phyloP scores from a whole-genome alignment of 2,329 filamentous ascomycete species.

The Metarhizium robertsii region DNA sequence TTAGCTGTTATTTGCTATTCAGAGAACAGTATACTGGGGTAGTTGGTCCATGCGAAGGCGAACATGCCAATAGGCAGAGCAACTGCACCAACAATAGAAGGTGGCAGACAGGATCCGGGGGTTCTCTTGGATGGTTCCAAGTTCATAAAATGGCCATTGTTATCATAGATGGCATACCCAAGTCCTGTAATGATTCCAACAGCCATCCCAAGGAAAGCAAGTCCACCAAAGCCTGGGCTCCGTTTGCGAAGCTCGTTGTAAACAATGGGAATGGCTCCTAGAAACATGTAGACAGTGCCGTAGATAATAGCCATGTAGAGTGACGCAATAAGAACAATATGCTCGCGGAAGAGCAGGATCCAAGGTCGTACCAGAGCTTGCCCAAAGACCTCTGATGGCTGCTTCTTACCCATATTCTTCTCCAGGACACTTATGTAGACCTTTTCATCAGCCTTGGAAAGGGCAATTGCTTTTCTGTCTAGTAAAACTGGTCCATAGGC shows the following conservation, averaged over 20 bases:
- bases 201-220: constrained; percentile 50
- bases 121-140: too few species aligned
- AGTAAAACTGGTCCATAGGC: too few species aligned
- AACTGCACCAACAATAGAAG: too few species aligned
- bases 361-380: constrained; percentile 35
- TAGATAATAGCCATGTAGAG: constrained; percentile 48
- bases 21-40: too few species aligned
- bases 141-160: too few species aligned
- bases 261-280: constrained; percentile 42
- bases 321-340: constrained; percentile 49
- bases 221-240: constrained; percentile 39
- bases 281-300: constrained; percentile 38
- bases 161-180: too few species aligned
- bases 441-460: neutral
- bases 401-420: neutral
- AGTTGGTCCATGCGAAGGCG: too few species aligned
- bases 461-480: too few species aligned
- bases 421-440: neutral
- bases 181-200: constrained; percentile 29
- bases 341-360: constrained; percentile 51
- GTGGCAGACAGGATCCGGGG: too few species aligned
- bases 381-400: neutral
- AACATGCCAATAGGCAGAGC: too few species aligned
- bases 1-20: too few species aligned
- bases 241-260: constrained; percentile 43